Conservation (phyloP, 1,139 yeast genomes). For the Saccharomyces hybrid region DNA sequence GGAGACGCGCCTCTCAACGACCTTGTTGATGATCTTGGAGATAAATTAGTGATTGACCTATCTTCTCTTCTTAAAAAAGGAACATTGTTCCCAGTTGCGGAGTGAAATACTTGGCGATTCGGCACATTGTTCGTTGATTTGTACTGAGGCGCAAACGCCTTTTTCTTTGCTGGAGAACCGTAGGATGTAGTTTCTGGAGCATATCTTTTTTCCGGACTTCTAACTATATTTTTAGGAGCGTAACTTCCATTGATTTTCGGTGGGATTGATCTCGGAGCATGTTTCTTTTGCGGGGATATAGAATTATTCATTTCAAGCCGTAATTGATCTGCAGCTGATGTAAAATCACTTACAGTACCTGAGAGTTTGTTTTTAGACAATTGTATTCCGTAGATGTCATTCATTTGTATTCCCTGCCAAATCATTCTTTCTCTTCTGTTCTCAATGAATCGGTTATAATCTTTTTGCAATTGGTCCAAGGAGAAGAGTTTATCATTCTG, state of each 20-base stretch:
- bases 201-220: constrained; percentile 3
- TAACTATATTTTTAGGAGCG: not conserved
- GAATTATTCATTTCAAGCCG: not conserved
- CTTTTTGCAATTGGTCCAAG: constrained; percentile 21
- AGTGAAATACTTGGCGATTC: not conserved
- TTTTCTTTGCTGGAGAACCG: no score
- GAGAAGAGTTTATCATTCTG: constrained; percentile 16
- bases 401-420: constrained; percentile 26
- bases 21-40: not conserved
- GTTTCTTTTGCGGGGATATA: not conserved
- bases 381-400: constrained; percentile 17
- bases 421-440: constrained; percentile 25
- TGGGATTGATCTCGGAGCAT: no score
- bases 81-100: not conserved
- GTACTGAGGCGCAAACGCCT: not conserved
- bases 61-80: not conserved
- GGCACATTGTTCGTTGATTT: not conserved
- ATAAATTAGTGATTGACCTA: not conserved
- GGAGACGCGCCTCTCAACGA: not conserved
- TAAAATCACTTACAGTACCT: constrained; percentile 12
- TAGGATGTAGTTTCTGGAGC: not conserved
- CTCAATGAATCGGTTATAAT: constrained; percentile 25
- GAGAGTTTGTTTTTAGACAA: not conserved
- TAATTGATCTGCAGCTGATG: constrained; percentile 27
- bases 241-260: not conserved